Percentiles rank a stretch among this genome's conserved stretches.
These are phyloP conservation scores for Plasmodium falciparum DNA, from an alignment of 169 alveolate species.

Conservation along the genomic window DNA sequence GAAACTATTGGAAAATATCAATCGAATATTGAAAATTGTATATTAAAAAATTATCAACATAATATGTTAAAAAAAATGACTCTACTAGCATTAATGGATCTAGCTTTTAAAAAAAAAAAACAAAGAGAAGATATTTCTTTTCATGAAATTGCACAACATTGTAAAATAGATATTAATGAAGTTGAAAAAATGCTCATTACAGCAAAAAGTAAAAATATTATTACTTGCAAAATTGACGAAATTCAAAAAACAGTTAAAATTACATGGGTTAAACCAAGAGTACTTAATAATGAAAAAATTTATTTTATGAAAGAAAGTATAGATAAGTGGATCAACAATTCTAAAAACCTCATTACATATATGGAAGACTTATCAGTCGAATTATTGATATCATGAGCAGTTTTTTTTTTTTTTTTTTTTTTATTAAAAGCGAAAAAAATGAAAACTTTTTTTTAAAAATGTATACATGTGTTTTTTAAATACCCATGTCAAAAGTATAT, in stretches of 20 bases:
- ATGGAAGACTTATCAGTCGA: conserved; percentile 75
- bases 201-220: conserved; percentile 82
- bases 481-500: too few species aligned
- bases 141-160: conserved; percentile 84
- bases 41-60: conserved; percentile 76
- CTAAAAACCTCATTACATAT: conserved; percentile 62
- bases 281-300: conserved; percentile 77
- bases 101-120: conserved; percentile 85
- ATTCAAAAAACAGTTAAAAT: conserved; percentile 79
- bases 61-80: conserved; percentile 81
- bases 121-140: conserved; percentile 82
- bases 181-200: conserved; percentile 84
- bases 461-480: too few species aligned
- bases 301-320: conserved; percentile 46
- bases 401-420: too few species aligned
- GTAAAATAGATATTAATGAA: conserved; percentile 79
- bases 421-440: too few species aligned
- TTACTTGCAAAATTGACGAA: conserved; percentile 85
- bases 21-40: conserved; percentile 28
- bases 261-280: conserved; percentile 87
- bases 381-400: conserved; percentile 22
- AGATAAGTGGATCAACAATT: conserved; percentile 50
- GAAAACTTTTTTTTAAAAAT: too few species aligned
- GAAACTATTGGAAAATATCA: conserved; percentile 29
- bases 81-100: conserved; percentile 83